A percentile compares a stretch with the other conserved stretches of the same genome.
These are phyloP conservation scores for Colletotrichum abscissum DNA, from an alignment of 2,329 filamentous ascomycete species.

Conservation along the genomic window DNA sequence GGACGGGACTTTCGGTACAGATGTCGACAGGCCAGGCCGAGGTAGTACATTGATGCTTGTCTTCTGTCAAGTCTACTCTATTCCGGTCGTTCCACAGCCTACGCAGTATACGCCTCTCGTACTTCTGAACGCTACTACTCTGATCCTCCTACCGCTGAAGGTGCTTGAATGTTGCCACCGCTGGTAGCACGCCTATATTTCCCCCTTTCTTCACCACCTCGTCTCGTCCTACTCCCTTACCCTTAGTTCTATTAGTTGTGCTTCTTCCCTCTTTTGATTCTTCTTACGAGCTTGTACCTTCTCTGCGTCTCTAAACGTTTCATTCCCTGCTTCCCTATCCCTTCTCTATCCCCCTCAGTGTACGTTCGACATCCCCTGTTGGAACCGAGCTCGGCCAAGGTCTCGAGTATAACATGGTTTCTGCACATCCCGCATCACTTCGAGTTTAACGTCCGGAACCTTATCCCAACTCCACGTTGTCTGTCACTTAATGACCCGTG, in stretches of 20 bases:
- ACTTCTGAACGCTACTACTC: neutral
- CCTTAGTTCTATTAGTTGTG: neutral
- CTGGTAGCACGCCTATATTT: neutral
- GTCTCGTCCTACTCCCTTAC: neutral
- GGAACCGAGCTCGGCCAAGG: neutral
- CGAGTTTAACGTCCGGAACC: constrained; percentile 12
- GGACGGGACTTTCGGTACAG: neutral
- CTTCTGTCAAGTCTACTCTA: neutral
- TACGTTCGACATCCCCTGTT: neutral
- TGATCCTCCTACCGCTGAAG: neutral
- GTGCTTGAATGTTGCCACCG: constrained; percentile 29
- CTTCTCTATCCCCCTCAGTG: neutral
- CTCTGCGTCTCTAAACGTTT: neutral
- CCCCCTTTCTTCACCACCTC: constrained; percentile 4
- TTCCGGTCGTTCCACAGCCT: neutral
- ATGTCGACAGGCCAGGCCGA: neutral
- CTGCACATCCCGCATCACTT: neutral
- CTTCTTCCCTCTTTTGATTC: neutral
- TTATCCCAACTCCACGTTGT: neutral
- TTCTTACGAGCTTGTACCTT: neutral
- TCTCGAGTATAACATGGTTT: constrained; percentile 14
- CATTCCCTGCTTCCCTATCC: neutral
- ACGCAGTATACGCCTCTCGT: neutral
- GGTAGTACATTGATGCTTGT: neutral
- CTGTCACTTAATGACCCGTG: constrained; percentile 21